These are phyloP conservation scores for Musa troglodytarum DNA, from an alignment of 176 grass and related monocot species.

Conservation along the genomic window DNA sequence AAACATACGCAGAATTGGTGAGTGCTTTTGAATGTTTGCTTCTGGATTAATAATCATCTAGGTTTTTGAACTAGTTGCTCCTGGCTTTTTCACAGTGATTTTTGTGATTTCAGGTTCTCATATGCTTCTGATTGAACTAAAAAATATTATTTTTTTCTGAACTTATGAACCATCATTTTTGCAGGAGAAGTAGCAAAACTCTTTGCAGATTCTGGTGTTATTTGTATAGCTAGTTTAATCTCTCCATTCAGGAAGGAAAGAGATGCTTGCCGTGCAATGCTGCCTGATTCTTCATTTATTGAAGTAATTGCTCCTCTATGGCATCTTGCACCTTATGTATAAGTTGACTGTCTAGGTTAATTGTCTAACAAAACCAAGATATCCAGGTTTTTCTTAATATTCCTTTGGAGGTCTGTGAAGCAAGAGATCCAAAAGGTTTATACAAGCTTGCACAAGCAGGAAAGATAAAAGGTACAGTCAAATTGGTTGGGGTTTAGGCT, in stretches of 20 bases:
- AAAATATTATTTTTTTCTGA: background rate
- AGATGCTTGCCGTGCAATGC: slow-evolving; percentile 60
- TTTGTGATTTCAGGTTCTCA: background rate
- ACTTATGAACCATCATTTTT: slow-evolving; percentile 4
- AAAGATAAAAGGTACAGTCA: slow-evolving; percentile 76
- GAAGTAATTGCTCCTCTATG: slow-evolving; percentile 41
- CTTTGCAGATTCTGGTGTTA: slow-evolving; percentile 81
- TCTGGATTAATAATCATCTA: background rate
- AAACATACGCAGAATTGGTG: slow-evolving; percentile 90
- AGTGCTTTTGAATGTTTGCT: background rate
- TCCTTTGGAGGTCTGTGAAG: slow-evolving; percentile 85
- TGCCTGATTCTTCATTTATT: slow-evolving; percentile 78
- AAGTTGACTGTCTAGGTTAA: background rate
- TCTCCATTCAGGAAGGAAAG: slow-evolving; percentile 81
- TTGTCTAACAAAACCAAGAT: slow-evolving; percentile 7
- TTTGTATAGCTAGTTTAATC: slow-evolving; percentile 97
- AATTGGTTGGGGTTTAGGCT: background rate
- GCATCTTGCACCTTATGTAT: background rate
- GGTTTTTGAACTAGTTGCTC: background rate
- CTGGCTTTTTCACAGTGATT: background rate
- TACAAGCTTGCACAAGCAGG: slow-evolving; percentile 93
- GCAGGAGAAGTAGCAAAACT: slow-evolving; percentile 93
- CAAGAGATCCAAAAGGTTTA: slow-evolving; percentile 91
- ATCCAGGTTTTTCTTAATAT: slow-evolving; percentile 85
- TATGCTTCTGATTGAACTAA: background rate